A percentile compares a stretch with the other conserved stretches of the same genome.
Evolutionary conservation across 345 rosid genomes (phyloP).

Genomic region (Triadica sebifera): DNA sequence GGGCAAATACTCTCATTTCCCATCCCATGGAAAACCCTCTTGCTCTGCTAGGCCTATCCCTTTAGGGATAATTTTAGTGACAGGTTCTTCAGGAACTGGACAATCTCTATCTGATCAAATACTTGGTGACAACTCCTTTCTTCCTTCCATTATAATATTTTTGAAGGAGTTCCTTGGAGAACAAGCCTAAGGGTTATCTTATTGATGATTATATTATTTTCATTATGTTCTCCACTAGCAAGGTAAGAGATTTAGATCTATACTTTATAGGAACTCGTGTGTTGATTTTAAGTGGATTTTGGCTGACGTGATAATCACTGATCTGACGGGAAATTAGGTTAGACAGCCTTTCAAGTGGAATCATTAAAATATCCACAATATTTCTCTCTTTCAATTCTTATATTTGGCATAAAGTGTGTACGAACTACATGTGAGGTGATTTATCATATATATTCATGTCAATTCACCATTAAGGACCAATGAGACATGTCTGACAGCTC

Average conservation of each 20-base stretch:
- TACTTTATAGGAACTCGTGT: background rate
- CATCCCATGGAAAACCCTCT: background rate
- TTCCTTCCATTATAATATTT: background rate
- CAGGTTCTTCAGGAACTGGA: background rate
- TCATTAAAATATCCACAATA: background rate
- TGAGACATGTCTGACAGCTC: constrained; percentile 65
- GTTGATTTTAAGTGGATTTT: background rate
- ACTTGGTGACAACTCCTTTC: background rate
- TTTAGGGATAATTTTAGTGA: background rate
- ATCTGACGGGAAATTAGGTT: background rate
- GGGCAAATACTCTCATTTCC: background rate
- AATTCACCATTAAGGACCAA: constrained; percentile 61
- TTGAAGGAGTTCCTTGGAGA: background rate
- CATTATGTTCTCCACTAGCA: background rate
- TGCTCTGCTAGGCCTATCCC: background rate
- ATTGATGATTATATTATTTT: background rate
- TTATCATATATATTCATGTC: constrained; percentile 36
- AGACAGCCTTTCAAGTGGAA: background rate
- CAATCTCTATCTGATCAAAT: background rate
- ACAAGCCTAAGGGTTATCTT: background rate
- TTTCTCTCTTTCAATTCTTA: background rate
- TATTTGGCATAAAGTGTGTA: background rate
- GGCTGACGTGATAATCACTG: background rate
- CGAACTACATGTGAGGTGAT: background rate
- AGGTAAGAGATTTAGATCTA: background rate